phyloP scores from a whole-genome alignment of 2,329 filamentous ascomycete species.

The Fonsecaea multimorphosa region DNA sequence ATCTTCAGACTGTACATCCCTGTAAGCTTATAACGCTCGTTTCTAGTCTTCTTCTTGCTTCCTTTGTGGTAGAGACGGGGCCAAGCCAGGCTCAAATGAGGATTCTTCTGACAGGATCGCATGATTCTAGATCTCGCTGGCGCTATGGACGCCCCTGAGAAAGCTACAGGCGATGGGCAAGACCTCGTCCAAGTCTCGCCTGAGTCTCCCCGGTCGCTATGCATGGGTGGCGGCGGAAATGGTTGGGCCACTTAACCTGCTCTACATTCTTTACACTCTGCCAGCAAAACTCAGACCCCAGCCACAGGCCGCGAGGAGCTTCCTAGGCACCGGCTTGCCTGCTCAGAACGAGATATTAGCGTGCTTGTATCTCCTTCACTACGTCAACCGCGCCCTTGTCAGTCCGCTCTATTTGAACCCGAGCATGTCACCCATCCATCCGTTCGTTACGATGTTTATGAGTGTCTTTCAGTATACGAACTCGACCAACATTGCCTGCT shows the following conservation, averaged over 20 bases:
- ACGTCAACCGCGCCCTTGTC: constrained; percentile 84
- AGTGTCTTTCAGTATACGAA: constrained; percentile 80
- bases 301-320: constrained; percentile 28
- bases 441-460: constrained; percentile 68
- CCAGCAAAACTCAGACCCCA: constrained; percentile 54
- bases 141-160: constrained; percentile 54
- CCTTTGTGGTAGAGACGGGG: not conserved
- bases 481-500: constrained; percentile 76
- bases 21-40: not conserved
- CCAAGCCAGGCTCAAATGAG: not conserved
- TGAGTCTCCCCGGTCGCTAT: constrained; percentile 88
- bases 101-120: constrained; percentile 58
- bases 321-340: constrained; percentile 42
- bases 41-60: not conserved
- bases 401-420: constrained; percentile 80
- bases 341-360: constrained; percentile 46
- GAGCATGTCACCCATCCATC: constrained; percentile 89
- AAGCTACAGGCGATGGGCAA: constrained; percentile 85
- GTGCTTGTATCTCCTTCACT: constrained; percentile 73
- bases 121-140: constrained; percentile 72
- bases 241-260: constrained; percentile 74
- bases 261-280: constrained; percentile 78
- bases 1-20: constrained; percentile 51
- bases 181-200: constrained; percentile 68
- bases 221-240: constrained; percentile 91